Conservation (phyloP, 257 asterid species). For the Mentha longifolia region DNA sequence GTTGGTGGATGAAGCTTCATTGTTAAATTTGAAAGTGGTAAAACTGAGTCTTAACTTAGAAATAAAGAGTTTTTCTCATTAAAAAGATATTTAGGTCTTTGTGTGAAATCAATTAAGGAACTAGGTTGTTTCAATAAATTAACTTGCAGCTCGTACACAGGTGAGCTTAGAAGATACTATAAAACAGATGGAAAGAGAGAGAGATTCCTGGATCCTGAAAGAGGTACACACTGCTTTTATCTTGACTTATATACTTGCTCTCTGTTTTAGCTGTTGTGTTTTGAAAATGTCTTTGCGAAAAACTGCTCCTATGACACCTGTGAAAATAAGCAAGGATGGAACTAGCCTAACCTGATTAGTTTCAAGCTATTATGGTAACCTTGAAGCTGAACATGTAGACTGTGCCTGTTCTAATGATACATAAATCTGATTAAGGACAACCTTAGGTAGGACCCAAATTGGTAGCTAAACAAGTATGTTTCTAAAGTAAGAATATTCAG, state of each 20-base stretch:
- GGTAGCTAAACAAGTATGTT: background rate
- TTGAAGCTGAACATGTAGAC: conserved; percentile 11
- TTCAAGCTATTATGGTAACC: conserved; percentile 4
- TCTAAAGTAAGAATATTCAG: background rate
- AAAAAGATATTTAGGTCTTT: conserved; percentile 16
- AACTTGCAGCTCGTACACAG: conserved; percentile 42
- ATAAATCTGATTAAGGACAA: conserved; percentile 4
- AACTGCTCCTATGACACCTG: conserved; percentile 4
- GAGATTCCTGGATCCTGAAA: conserved; percentile 56
- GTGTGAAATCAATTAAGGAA: conserved; percentile 20
- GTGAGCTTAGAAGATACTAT: conserved; percentile 60
- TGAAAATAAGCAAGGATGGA: conserved; percentile 10
- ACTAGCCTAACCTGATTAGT: conserved; percentile 8
- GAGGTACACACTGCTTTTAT: conserved; percentile 56
- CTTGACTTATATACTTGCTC: conserved; percentile 23
- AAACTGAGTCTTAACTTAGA: conserved; percentile 31
- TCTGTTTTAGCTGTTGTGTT: conserved; percentile 21
- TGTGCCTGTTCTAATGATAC: background rate
- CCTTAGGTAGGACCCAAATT: conserved; percentile 13
- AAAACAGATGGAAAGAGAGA: conserved; percentile 63
- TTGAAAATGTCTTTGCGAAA: conserved; percentile 2
- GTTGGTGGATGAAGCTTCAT: conserved; percentile 52
- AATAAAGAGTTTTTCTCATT: conserved; percentile 9
- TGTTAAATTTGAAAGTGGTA: conserved; percentile 55
- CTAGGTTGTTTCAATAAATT: conserved; percentile 21